Conservation (phyloP, 192 early-diverging fungal species). For the Glomus cerebriforme region DNA sequence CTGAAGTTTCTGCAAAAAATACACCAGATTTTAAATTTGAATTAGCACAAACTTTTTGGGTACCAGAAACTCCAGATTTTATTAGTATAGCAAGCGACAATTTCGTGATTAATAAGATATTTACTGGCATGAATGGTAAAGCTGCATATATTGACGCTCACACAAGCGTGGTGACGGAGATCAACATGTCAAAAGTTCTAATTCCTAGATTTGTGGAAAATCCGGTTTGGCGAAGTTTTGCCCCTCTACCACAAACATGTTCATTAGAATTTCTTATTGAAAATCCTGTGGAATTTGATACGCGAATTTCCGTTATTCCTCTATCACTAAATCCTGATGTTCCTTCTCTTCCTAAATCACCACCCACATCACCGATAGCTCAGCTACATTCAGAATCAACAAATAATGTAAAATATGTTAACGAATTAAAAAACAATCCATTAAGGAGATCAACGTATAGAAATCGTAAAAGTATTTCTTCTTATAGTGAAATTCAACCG, state of each 20-base stretch:
- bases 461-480: neutral
- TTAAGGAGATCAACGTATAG: neutral
- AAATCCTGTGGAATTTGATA: neutral
- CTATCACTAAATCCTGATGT: neutral
- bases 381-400: neutral
- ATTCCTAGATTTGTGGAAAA: neutral
- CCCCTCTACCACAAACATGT: neutral
- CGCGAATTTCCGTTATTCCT: neutral
- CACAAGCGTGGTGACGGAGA: neutral
- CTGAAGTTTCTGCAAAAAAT: neutral
- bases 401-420: too few species aligned
- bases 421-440: neutral
- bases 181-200: neutral
- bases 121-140: neutral
- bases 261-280: neutral
- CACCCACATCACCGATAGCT: neutral
- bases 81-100: neutral
- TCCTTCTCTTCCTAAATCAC: neutral
- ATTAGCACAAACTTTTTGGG: neutral
- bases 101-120: slow-evolving; percentile 7
- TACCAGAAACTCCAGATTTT: slow-evolving; percentile 8
- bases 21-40: slow-evolving; percentile 10
- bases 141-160: slow-evolving; percentile 4
- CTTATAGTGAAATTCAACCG: neutral
- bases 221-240: neutral